These are phyloP conservation scores for Globisporangium middletonii DNA, from an alignment of 352 stramenopile species.

Conservation along the genomic window DNA sequence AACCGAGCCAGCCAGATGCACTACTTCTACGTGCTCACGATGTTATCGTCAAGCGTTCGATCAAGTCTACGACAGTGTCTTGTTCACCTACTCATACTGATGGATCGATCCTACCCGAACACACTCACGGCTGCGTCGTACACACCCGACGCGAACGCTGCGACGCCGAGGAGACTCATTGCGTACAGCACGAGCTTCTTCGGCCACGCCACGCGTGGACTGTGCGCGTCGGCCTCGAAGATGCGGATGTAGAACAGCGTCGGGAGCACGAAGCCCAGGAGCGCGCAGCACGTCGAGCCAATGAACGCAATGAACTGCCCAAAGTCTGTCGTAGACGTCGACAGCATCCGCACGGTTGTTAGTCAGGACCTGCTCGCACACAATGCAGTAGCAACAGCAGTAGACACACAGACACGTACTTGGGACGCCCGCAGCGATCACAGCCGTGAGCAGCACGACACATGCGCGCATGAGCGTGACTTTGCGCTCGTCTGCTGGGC, in stretches of 20 bases:
- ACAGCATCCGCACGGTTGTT: not conserved
- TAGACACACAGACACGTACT: conserved; percentile 17
- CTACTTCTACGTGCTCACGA: too few relatives aligned
- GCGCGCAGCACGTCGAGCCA: conserved; percentile 84
- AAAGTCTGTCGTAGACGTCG: conserved; percentile 52
- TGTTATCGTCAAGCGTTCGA: too few relatives aligned
- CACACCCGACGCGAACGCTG: conserved; percentile 29
- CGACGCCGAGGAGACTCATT: conserved; percentile 31
- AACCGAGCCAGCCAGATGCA: too few relatives aligned
- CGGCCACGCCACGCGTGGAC: conserved; percentile 14
- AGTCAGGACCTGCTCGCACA: conserved; percentile 1
- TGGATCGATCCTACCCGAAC: conserved; percentile 3
- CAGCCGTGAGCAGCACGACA: conserved; percentile 71
- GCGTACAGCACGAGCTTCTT: conserved; percentile 25
- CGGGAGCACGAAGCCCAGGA: conserved; percentile 88
- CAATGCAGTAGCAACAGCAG: not conserved
- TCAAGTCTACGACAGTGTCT: too few relatives aligned
- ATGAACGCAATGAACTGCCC: conserved; percentile 90
- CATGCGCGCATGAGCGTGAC: conserved; percentile 34
- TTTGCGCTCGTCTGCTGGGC: conserved; percentile 19
- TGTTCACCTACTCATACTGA: not conserved
- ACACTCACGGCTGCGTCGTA: conserved; percentile 24
- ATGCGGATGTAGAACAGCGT: conserved; percentile 80
- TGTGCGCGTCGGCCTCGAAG: conserved; percentile 30
- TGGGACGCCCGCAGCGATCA: conserved; percentile 75